Conservation (phyloP, 257 asterid species). For the Echium plantagineum region DNA sequence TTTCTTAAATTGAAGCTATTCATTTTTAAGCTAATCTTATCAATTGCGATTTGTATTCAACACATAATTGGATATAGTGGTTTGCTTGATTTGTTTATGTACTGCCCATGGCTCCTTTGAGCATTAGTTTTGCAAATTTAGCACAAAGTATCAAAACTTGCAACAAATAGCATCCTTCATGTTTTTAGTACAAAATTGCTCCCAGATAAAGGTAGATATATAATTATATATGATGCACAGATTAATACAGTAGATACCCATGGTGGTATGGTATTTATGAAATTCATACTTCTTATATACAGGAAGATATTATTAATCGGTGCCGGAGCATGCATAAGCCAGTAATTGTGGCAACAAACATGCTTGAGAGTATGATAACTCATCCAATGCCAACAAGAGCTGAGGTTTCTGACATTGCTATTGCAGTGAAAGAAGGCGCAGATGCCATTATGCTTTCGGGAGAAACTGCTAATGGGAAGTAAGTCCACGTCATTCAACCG, state of each 20-base stretch:
- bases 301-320: conserved; percentile 85
- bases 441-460: conserved; percentile 89
- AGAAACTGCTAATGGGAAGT: conserved; percentile 98
- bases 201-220: no score
- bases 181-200: no score
- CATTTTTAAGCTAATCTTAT: background rate
- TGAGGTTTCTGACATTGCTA: conserved; percentile 94
- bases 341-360: conserved; percentile 90
- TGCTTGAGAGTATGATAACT: conserved; percentile 91
- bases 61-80: background rate
- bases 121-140: no score
- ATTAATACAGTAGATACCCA: no score
- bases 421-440: conserved; percentile 83
- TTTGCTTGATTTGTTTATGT: background rate
- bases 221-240: no score
- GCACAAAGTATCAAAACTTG: no score
- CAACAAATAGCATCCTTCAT: no score
- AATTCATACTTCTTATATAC: background rate
- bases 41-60: no score
- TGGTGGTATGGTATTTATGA: background rate
- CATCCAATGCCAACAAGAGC: conserved; percentile 83
- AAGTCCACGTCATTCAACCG: conserved; percentile 25
- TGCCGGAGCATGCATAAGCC: conserved; percentile 84
- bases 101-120: no score
- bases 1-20: no score